These are phyloP conservation scores for Hyphodiscus hymeniophilus DNA, from an alignment of 495 filamentous ascomycete genomes.

Conservation along the genomic window DNA sequence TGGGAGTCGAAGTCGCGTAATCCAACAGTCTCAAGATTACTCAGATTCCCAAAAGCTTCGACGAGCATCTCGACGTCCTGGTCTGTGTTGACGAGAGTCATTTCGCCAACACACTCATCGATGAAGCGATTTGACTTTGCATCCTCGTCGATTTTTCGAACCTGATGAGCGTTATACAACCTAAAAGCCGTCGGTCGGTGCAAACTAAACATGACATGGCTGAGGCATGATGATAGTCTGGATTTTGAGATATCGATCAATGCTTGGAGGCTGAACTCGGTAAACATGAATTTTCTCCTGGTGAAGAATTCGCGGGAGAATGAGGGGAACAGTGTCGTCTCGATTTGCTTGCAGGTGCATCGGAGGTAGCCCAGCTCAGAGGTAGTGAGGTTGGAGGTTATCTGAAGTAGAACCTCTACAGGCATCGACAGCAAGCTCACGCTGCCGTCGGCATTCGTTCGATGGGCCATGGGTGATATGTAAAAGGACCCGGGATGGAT, in stretches of 20 bases:
- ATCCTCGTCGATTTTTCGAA: no score
- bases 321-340: slow-evolving; percentile 30
- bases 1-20: slow-evolving; percentile 39
- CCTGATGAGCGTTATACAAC: not conserved
- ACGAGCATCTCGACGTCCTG: slow-evolving; percentile 36
- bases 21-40: slow-evolving; percentile 37
- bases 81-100: slow-evolving; percentile 30
- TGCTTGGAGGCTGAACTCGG: slow-evolving; percentile 35
- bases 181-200: slow-evolving; percentile 23
- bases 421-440: slow-evolving; percentile 4
- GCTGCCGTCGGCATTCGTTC: not conserved
- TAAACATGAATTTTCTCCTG: slow-evolving; percentile 47
- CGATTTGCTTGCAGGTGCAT: slow-evolving; percentile 35
- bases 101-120: slow-evolving; percentile 3
- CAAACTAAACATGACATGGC: slow-evolving; percentile 39
- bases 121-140: not conserved
- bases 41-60: slow-evolving; percentile 39
- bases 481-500: no score
- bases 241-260: slow-evolving; percentile 46
- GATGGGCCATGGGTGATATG: not conserved
- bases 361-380: slow-evolving; percentile 38
- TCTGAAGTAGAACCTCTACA: slow-evolving; percentile 28
- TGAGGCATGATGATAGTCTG: slow-evolving; percentile 31
- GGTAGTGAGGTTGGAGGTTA: slow-evolving; percentile 34
- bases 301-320: slow-evolving; percentile 48